Base-by-base conservation (phyloP, 1,284 basidiomycete species). In the Ganoderma multipileum region DNA sequence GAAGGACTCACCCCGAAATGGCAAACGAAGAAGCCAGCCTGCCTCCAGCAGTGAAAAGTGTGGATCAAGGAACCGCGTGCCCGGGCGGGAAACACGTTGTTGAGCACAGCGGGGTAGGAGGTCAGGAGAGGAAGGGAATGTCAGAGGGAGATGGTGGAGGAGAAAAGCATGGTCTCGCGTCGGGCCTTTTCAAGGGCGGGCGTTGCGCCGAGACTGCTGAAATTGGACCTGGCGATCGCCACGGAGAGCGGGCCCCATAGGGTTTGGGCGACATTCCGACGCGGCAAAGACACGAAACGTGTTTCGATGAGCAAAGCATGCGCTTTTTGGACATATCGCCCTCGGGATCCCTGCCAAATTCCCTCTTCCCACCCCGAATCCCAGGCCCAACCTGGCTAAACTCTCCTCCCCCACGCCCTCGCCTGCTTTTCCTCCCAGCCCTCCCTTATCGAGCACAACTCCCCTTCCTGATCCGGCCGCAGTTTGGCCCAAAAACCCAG, bases 281-380 rank as follows among this genome's bases (percentile, higher is more conserved):
- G 82, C 80, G 84, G 84, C 81, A 78, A 79, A 77, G 78, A 83
- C 84, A 82, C 83, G 79, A 82, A 86, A 85, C 84, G 84, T 85
- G 85, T 86, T 85, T 85, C 85, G 84, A 84, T 81, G 83, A 83
- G 83, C 79, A 77, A 76, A 76, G 68, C 69, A 61, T 74, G 74
- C 76, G 77, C 73, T 78, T 77, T 79, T 80, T 72, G 73, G 73
- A 70, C 70, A 70, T 77, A 71, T 71, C 63, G 66, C 61, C 73
- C 71, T 71, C 75, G 63, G 73, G 73, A 76, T 75, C 71, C 55
- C 68, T 64, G 62, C 57, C 59, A 74, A 72, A 61, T n/a, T 39
- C 55, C 66, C 42, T 36, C 69, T 71, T 71, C 67, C 57, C 65
- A 71, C 72, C 68, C 68, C 67, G 42, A 23, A 68, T 60, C 58